A percentile compares a stretch with the other conserved stretches of the same genome.
Conservation (phyloP, 352 stramenopile species). For the Phytopythium chamaehyphon region DNA sequence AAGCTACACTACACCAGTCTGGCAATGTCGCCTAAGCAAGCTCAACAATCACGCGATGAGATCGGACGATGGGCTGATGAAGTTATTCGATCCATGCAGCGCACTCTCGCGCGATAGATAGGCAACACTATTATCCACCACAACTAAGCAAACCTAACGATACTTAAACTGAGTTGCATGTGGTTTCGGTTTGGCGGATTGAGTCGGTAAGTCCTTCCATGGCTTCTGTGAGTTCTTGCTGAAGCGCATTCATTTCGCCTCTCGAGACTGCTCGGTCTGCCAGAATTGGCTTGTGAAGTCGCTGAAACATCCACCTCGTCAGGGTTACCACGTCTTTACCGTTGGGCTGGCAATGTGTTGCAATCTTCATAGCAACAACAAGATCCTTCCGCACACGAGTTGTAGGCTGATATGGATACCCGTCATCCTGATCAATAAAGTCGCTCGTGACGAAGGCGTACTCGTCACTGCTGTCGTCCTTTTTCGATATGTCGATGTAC, state of each 20-base stretch:
- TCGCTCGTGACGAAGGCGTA: conserved; percentile 20
- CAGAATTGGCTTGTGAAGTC: background rate
- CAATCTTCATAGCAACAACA: conserved; percentile 17
- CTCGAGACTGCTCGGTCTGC: background rate
- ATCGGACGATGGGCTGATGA: conserved; percentile 30
- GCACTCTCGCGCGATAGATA: conserved; percentile 9
- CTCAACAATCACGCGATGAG: conserved; percentile 25
- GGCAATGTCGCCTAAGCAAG: conserved; percentile 17
- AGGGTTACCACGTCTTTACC: background rate
- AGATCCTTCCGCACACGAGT: conserved; percentile 24
- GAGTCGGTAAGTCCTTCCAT: background rate
- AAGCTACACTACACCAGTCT: conserved; percentile 30
- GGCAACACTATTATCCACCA: too few relatives aligned
- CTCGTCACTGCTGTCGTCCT: conserved; percentile 7
- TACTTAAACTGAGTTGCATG: background rate
- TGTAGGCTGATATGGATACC: conserved; percentile 18
- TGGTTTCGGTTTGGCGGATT: background rate
- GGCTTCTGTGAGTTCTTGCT: background rate
- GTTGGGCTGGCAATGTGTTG: background rate
- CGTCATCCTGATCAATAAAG: conserved; percentile 23
- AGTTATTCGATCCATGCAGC: conserved; percentile 23
- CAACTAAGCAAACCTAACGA: too few relatives aligned
- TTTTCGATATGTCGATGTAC: conserved; percentile 15
- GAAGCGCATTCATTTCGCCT: conserved; percentile 1
- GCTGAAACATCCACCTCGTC: conserved; percentile 2